Conservation (phyloP, 1,284 basidiomycete species). For the Rhodotorula sp. region DNA sequence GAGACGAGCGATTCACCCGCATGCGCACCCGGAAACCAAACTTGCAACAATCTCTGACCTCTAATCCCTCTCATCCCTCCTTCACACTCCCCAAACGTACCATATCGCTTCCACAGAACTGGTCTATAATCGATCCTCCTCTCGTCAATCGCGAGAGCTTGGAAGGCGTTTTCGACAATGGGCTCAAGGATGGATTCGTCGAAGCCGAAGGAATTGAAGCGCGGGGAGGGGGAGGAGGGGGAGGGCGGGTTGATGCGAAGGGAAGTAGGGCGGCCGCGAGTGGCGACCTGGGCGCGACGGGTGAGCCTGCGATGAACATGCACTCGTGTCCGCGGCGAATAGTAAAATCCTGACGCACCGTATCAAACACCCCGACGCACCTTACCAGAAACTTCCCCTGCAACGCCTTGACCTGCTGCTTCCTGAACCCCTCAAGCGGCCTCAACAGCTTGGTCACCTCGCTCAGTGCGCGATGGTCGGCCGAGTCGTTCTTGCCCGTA, state of each 20-base stretch:
- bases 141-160: slow-evolving; percentile 26
- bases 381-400: slow-evolving; percentile 15
- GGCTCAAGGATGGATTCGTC: slow-evolving; percentile 45
- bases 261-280: slow-evolving; percentile 18
- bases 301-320: too few species aligned
- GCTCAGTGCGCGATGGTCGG: background rate
- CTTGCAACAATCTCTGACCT: slow-evolving; percentile 1
- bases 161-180: slow-evolving; percentile 45
- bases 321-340: background rate
- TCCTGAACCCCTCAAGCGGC: background rate
- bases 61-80: background rate
- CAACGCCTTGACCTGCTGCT: background rate
- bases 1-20: background rate
- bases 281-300: slow-evolving; percentile 8
- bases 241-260: background rate
- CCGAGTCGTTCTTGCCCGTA: slow-evolving; percentile 7
- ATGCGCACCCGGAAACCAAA: slow-evolving; percentile 13
- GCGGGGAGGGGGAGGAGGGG: background rate
- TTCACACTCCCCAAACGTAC: too few species aligned
- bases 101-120: slow-evolving; percentile 6
- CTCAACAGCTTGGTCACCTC: background rate
- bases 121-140: slow-evolving; percentile 17
- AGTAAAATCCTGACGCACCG: background rate
- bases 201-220: slow-evolving; percentile 39
- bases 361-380: slow-evolving; percentile 26